Evolutionary conservation across 192 early-diverging fungal species (phyloP), one percentile per base, ranked within the genome.

Genomic region (Gaertneriomyces sp.): DNA sequence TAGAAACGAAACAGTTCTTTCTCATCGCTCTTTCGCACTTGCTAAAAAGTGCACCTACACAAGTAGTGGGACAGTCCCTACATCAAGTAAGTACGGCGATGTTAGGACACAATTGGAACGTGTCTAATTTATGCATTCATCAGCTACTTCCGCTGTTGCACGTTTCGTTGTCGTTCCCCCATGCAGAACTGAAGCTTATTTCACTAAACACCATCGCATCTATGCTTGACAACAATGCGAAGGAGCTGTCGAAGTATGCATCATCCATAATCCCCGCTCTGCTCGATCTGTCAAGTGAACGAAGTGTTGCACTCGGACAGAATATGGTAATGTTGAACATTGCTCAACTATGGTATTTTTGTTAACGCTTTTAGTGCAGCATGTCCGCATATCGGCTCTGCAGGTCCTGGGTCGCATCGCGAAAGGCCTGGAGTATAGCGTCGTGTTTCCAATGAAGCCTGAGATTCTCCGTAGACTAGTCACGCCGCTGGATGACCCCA

Each of bases 1-100:
- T 67, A 82, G 81, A 66, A n/a, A 72, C 83, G 19, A 92, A 89
- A 58, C 77, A 85, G 45, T 79, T 87, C 63, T 87, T 92, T 63
- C 75, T 98, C 33, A 74, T 93, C 17, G 90, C 88, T 33, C 79
- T 98, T 60, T 93, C 93, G 1, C 82, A 92, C 66, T 70, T 93
- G 45, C 79, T 98, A 38, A 73, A 81, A 42, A 86, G 93, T 70
- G 86, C 93, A 51, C 88, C 93, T 43, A 92, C 91, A 74, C 87
- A 87, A 60, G 85, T 95, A 14, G 68, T 94, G 25, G 75, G 94
- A 64, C 87, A 81, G 20, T 89, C 92, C 16, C 74, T 98, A 6
- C 81, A 88, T 42, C 72, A 81, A 4, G 89, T 90, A 33, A 33
- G 33, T 38, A 33, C 42, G 20, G 3, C 46, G 33, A 4, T 67